These are phyloP conservation scores for Erythrophleum ivorense DNA, from an alignment of 331 rosid species.

Conservation along the genomic window DNA sequence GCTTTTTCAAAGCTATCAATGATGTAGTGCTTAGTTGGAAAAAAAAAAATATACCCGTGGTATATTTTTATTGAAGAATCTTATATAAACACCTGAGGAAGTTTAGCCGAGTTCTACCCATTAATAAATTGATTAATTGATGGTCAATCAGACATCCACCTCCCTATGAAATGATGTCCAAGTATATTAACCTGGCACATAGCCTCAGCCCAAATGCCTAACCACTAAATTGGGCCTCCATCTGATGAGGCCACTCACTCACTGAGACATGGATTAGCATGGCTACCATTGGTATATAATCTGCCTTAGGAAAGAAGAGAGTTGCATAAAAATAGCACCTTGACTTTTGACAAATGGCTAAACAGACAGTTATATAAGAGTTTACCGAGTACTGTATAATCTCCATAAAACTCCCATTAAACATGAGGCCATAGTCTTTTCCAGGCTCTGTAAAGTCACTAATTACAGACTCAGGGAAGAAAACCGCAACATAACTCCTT, in stretches of 20 bases:
- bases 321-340: conserved; percentile 17
- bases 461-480: conserved; percentile 7
- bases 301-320: conserved; percentile 1
- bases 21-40: background rate
- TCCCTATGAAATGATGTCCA: background rate
- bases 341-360: conserved; percentile 17
- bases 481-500: conserved; percentile 23
- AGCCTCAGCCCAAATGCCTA: conserved; percentile 10
- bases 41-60: background rate
- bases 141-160: background rate
- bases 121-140: background rate
- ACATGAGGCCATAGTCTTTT: background rate
- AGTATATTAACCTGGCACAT: background rate
- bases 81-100: background rate
- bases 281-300: conserved; percentile 2
- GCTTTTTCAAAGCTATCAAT: background rate
- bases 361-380: background rate
- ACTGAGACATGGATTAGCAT: conserved; percentile 1
- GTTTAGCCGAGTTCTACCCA: background rate
- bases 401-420: conserved; percentile 18
- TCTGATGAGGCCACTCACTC: background rate
- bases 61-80: background rate
- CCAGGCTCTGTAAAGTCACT: conserved; percentile 11
- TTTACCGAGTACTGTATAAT: background rate
- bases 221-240: background rate